Evolutionary conservation across 129 eudicot species (phyloP), one percentile per base, ranked within the genome.

Genomic region (Chrysanthemum seticuspe): DNA sequence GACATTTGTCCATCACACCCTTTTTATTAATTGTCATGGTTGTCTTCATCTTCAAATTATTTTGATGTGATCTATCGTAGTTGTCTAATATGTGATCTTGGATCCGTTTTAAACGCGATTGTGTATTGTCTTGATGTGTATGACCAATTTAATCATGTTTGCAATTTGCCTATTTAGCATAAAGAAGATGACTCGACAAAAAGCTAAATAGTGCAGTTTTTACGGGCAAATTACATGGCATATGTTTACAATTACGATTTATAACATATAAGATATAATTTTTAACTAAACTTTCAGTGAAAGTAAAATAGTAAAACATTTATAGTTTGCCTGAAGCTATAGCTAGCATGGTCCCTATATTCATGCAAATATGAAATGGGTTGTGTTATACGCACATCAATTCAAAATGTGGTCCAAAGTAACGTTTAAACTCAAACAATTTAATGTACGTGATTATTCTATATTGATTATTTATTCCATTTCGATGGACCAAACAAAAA

Each of bases 321-420:
- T 9, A 73, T 31, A 18, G 6, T 59, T 60, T 73, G 48, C n/a
- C n/a, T 60, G 48, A 14, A 59, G 27, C 48, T 23, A 23, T 25
- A 59, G 29, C 49, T 25, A 47, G 34, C 45, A 64, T 16, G 67
- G 68, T 58, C 74, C 69, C 60, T 67, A 34, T 52, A 23, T 36
- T 40, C 14, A 40, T 19, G 76, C 47, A 40, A 40, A 40, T 40
- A 40, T 40, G 54, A 57, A 34, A 68, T 19, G 21, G 21, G 21
- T 19, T 19, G 21, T 19, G 21, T 19, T 19, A 19, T 19, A 19
- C 57, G 53, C 6, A 21, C 36, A 51, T 59, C 62, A 59, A 76
- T 27, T 14, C 27, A 55, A 23, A 52, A 71, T 56, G 68, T 71
- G 77, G 77, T 78, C 73, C 68, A 25, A 55, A 16, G 10, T 23